phyloP scores from a whole-genome alignment of 1,284 basidiomycete genomes.

The Cutaneotrichosporon sp. region DNA sequence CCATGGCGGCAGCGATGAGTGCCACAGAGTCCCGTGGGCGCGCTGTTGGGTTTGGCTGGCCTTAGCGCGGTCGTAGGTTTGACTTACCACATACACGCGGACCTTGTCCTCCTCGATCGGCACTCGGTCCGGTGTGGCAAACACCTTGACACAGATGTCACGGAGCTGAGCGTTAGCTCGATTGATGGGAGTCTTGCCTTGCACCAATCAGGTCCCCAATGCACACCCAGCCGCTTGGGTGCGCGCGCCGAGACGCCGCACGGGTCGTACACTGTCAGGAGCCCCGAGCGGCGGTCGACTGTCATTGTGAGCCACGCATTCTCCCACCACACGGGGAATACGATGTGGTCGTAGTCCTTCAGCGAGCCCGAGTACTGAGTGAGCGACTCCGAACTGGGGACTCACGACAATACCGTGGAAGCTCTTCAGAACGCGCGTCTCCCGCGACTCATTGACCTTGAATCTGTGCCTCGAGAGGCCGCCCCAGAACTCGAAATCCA shows the following conservation, averaged over 20 bases:
- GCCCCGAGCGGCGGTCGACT: background rate
- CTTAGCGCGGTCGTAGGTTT: background rate
- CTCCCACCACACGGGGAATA: background rate
- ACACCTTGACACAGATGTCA: background rate
- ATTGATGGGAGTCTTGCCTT: background rate
- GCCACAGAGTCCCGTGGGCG: background rate
- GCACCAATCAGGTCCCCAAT: background rate
- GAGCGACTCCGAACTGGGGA: background rate
- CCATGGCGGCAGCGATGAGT: background rate
- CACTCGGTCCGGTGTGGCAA: background rate
- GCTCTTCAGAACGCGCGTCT: background rate
- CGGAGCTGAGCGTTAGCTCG: background rate
- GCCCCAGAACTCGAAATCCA: background rate
- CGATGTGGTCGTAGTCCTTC: background rate
- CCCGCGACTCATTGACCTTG: background rate
- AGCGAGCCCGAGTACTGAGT: background rate
- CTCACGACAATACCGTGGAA: background rate
- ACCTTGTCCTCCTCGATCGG: background rate
- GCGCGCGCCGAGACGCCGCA: background rate
- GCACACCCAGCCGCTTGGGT: background rate
- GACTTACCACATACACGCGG: background rate
- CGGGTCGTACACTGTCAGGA: slow-evolving; percentile 3
- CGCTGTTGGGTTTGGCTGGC: background rate
- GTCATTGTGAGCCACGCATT: background rate
- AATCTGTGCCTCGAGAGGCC: background rate